Percentiles rank a stretch among this genome's conserved stretches.
Conservation (phyloP, 2,329 filamentous ascomycete species). For the Chalara sp. region DNA sequence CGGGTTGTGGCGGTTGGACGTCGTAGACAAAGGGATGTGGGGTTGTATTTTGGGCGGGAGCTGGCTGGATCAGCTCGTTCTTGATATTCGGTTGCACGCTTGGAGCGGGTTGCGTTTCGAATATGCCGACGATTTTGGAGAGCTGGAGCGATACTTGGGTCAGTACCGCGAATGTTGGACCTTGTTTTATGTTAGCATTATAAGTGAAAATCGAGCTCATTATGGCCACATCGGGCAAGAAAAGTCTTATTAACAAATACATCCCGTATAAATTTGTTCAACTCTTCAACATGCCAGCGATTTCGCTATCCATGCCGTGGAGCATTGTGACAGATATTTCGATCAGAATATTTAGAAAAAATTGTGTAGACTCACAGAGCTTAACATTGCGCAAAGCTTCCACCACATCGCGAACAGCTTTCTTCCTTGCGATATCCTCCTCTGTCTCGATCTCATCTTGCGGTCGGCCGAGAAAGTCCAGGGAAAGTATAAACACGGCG, state of each 20-base stretch:
- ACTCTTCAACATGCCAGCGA: no score
- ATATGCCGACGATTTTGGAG: slow-evolving; percentile 25
- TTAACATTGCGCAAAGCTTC: slow-evolving; percentile 17
- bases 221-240: no score
- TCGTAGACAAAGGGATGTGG: background rate
- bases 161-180: slow-evolving; percentile 21
- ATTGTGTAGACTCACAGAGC: slow-evolving; percentile 9
- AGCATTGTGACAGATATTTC: no score
- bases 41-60: slow-evolving; percentile 7
- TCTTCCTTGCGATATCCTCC: slow-evolving; percentile 20
- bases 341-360: no score
- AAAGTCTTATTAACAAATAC: no score
- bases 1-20: background rate
- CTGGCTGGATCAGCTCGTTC: slow-evolving; percentile 14
- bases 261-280: no score
- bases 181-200: no score
- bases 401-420: slow-evolving; percentile 22
- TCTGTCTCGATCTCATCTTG: slow-evolving; percentile 20
- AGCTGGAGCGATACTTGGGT: slow-evolving; percentile 23
- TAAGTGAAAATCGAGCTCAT: no score
- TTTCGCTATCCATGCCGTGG: no score
- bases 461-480: slow-evolving; percentile 25
- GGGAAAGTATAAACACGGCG: slow-evolving; percentile 21
- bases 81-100: slow-evolving; percentile 7
- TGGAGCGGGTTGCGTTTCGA: slow-evolving; percentile 10